Evolutionary conservation across 2,329 filamentous ascomycete species (phyloP).

Genomic region (Xylaria multiplex): DNA sequence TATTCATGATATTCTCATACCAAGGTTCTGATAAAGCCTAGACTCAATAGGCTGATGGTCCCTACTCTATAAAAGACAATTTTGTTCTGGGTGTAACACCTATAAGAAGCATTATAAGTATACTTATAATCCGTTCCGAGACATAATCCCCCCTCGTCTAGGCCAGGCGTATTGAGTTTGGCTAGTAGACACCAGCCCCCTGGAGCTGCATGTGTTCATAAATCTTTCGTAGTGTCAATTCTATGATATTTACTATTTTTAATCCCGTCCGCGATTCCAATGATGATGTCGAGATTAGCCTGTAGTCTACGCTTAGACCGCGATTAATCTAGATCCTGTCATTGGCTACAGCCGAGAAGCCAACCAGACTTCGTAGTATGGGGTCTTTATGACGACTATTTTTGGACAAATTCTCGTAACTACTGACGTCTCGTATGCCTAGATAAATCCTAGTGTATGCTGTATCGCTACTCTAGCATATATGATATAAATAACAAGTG

Average conservation of each 20-base stretch:
- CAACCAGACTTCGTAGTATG: neutral
- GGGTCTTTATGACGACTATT: neutral
- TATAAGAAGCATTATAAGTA: neutral
- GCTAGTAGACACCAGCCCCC: no score
- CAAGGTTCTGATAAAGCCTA: no score
- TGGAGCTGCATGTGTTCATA: neutral
- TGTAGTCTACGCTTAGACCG: slow-evolving; percentile 2
- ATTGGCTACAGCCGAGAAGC: slow-evolving; percentile 18
- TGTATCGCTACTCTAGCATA: neutral
- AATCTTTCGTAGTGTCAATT: neutral
- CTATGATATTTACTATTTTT: neutral
- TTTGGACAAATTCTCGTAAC: neutral
- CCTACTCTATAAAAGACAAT: no score
- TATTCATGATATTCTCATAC: no score
- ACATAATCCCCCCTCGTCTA: neutral
- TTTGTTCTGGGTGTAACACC: no score
- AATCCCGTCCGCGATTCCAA: neutral
- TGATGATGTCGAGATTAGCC: slow-evolving; percentile 25
- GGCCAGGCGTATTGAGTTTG: neutral
- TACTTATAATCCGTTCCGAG: no score
- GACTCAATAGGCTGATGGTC: no score
- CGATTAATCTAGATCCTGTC: slow-evolving; percentile 14
- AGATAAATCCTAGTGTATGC: neutral
- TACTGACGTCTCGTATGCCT: neutral
- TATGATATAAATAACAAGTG: neutral